phyloP scores from a whole-genome alignment of 2,329 filamentous ascomycete species.

The Penicillium janthinellum region DNA sequence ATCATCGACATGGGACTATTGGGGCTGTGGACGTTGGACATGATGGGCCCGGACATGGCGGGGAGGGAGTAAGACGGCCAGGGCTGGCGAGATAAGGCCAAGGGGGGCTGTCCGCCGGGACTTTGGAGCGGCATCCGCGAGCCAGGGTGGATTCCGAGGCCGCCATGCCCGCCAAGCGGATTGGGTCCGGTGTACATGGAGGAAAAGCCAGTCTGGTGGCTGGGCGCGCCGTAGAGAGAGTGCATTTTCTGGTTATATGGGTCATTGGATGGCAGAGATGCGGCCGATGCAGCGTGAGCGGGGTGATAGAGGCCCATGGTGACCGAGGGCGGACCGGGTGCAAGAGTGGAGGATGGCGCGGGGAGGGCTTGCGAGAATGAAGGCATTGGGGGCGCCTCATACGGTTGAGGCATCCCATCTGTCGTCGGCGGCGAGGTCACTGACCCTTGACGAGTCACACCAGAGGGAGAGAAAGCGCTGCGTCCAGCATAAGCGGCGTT shows the following conservation, averaged over 20 bases:
- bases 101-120: slow-evolving; percentile 42
- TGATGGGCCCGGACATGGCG: slow-evolving; percentile 66
- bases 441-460: slow-evolving; percentile 55
- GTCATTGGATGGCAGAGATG: slow-evolving; percentile 59
- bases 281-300: slow-evolving; percentile 46
- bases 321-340: slow-evolving; percentile 44
- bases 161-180: slow-evolving; percentile 45
- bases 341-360: slow-evolving; percentile 53
- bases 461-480: slow-evolving; percentile 60
- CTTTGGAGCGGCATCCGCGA: slow-evolving; percentile 58
- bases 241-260: slow-evolving; percentile 59
- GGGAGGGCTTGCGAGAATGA: slow-evolving; percentile 63
- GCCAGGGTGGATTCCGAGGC: slow-evolving; percentile 42
- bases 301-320: slow-evolving; percentile 41
- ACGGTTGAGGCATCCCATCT: slow-evolving; percentile 68
- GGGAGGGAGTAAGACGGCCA: slow-evolving; percentile 60
- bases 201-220: slow-evolving; percentile 50
- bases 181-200: slow-evolving; percentile 32
- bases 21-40: slow-evolving; percentile 78
- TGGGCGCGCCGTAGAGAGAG: slow-evolving; percentile 42
- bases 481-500: slow-evolving; percentile 47
- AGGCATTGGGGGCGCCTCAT: slow-evolving; percentile 64
- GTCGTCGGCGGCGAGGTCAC: slow-evolving; percentile 60
- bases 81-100: slow-evolving; percentile 45
- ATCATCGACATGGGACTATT: slow-evolving; percentile 72